Base-by-base conservation (phyloP, 352 stramenopile genomes). In the Globisporangium okanoganense region DNA sequence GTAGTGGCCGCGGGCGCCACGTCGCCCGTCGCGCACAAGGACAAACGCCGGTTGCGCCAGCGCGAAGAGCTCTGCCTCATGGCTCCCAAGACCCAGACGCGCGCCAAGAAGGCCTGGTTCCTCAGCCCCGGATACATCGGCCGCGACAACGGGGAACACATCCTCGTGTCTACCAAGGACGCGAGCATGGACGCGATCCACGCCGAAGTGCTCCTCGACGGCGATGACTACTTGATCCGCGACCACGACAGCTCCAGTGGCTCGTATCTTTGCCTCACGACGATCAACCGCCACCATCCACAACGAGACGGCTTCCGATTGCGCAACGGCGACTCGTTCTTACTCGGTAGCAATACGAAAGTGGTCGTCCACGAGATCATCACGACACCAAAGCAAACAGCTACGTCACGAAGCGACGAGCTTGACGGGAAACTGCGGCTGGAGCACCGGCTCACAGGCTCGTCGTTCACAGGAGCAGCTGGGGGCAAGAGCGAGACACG, bases 191-290 rank as follows among this genome's bases (percentile, higher is more conserved):
- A 88, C 54, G n/a, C 72, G 10, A 64, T 88, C 14, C 82, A 92
- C 58, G 82, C 82, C 22, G 66, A 88, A 58, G 60, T 92, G 18
- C 68, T 73, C 10, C 40, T 89, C 36, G 62, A 81, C 38, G 77
- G 76, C 3, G 82, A 90, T 45, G 78, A 88, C 54, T 92, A 90
- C 31, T 62, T 90, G 43, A 27, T 92, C 0, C 71, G 66, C 18
- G 82, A 92, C 41, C 53, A 72, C 4, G 65, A 76, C 24, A 87
- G 74, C 54, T 64, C 65, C 20, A 72, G 58, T 2, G 80, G 79
- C 2, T 86, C 79, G 24, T 92, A 78, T 48, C 66, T 92, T n/a
- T 92, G 82, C 44, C 71, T 92, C n/a, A 81, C 64, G 13, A 92
- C 82, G 8, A 80, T 71, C 6, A 78, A 76, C n/a, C 76, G 82